A percentile compares a stretch with the other conserved stretches of the same genome.
These are phyloP conservation scores for Penicillium sp. DNA, from an alignment of 2,329 filamentous ascomycete species.

Conservation along the genomic window DNA sequence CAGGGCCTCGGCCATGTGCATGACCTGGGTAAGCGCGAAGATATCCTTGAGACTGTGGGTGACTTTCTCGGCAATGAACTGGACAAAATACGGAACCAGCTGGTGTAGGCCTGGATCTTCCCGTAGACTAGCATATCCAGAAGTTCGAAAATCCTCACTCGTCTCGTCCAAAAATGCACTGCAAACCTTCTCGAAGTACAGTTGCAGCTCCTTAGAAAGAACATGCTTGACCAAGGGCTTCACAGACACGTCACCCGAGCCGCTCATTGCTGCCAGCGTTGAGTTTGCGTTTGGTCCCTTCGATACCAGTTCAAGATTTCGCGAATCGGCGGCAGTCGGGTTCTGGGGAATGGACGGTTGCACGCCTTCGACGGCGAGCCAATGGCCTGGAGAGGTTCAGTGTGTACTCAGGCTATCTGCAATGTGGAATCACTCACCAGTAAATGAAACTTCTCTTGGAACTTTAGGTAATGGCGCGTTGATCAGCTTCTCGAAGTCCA, in stretches of 20 bases:
- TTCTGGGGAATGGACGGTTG: slow-evolving; percentile 96
- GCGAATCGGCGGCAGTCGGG: slow-evolving; percentile 76
- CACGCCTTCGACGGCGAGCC: slow-evolving; percentile 95
- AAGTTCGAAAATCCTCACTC: slow-evolving; percentile 77
- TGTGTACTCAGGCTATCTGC: background rate
- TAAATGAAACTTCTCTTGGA: slow-evolving; percentile 85
- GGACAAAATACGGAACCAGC: slow-evolving; percentile 90
- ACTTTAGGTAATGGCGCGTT: slow-evolving; percentile 94
- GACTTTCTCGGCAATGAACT: slow-evolving; percentile 92
- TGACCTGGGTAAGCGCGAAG: slow-evolving; percentile 84
- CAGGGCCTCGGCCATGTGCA: slow-evolving; percentile 79
- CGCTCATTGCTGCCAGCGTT: slow-evolving; percentile 73
- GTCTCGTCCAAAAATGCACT: slow-evolving; percentile 80
- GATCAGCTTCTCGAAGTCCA: slow-evolving; percentile 98
- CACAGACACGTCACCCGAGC: slow-evolving; percentile 74
- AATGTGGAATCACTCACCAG: slow-evolving; percentile 52
- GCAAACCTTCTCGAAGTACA: slow-evolving; percentile 96
- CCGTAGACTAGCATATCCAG: slow-evolving; percentile 76
- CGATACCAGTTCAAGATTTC: slow-evolving; percentile 76
- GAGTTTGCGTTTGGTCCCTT: slow-evolving; percentile 87
- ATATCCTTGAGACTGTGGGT: slow-evolving; percentile 88
- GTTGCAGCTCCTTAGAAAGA: slow-evolving; percentile 87
- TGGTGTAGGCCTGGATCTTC: slow-evolving; percentile 92
- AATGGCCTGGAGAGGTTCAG: slow-evolving; percentile 61
- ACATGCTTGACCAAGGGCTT: slow-evolving; percentile 94